These are phyloP conservation scores for Russula compacta DNA, from an alignment of 768 basidiomycete genomes.

Conservation along the genomic window DNA sequence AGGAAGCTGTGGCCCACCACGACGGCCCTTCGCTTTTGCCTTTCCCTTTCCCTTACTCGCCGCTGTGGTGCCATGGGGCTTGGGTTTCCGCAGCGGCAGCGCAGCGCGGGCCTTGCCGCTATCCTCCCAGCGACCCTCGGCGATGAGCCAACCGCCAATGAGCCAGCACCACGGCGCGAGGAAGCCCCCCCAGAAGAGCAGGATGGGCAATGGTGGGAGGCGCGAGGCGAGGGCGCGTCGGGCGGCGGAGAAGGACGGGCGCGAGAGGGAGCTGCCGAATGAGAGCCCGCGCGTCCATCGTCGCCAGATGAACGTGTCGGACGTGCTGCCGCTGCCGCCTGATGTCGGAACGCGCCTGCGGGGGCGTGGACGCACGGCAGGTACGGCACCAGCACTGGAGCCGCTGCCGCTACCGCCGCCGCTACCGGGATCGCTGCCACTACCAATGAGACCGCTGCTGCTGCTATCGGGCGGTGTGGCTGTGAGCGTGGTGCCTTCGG, in stretches of 20 bases:
- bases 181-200: constrained; percentile 72
- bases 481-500: neutral
- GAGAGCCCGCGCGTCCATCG: constrained; percentile 27
- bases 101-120: constrained; percentile 32
- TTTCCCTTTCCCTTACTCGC: neutral
- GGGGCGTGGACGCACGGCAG: neutral
- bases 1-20: constrained; percentile 6
- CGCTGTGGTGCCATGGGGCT: neutral
- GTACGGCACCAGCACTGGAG: neutral
- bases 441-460: neutral
- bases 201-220: constrained; percentile 21
- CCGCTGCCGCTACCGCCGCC: neutral
- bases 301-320: constrained; percentile 23
- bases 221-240: neutral
- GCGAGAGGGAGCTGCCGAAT: constrained; percentile 11
- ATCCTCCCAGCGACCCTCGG: constrained; percentile 33
- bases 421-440: neutral
- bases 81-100: constrained; percentile 25
- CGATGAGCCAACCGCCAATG: constrained; percentile 61
- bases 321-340: constrained; percentile 11
- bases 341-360: constrained; percentile 14
- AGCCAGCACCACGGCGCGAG: constrained; percentile 68
- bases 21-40: neutral
- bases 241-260: constrained; percentile 15
- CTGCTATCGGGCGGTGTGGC: neutral